Base-by-base conservation (phyloP, 495 filamentous ascomycete genomes). In the Daldinia vernicosa region DNA sequence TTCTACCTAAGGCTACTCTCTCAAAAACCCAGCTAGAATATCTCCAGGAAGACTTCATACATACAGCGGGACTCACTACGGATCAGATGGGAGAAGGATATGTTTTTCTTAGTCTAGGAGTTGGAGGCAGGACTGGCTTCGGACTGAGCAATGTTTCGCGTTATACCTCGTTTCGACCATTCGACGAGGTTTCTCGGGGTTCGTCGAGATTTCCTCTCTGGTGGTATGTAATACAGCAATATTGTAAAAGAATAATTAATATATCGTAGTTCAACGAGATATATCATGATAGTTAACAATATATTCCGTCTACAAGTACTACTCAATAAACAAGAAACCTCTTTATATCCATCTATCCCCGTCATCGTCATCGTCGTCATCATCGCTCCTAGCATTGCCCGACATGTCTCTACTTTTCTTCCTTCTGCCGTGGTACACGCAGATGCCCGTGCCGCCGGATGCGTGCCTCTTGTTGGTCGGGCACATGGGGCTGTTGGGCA, bases 401-500 rank as follows among this genome's bases (percentile, higher is more conserved):
- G 40, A 15, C 58, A 15, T 12, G 27, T 11, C 17, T 35, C 35
- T 50, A 39, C 54, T 65, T 24, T 50, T 35, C 68, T 74, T 77
- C 61, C 72, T 67, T 32, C 77, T 68, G 14, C 77, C 77, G 33
- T 79, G 77, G 55, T 76, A 79, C 14, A 83, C 80, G 77, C 90
- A 92, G 4, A 89, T 80, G 2, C 84, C 87, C 57, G 76, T 86
- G 27, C 85, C 86, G 19, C 80, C 77, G 40, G 81, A 84, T 66
- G 82, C 82, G 72, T 87, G 84, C 57, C 84, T 84, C 51, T 81
- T 80, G 78, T 86, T 83, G 40, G 84, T 79, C 7, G 90, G 90
- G 77, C 90, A 92, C 70, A 90, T 77, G 43, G 89, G 89, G 70
- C 88, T 90, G 51, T 60, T 83, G 11, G 87, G 88, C 17, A 90